Conservation (phyloP, 805 yeast genomes). For the Myxozyma vanderwaltii region DNA sequence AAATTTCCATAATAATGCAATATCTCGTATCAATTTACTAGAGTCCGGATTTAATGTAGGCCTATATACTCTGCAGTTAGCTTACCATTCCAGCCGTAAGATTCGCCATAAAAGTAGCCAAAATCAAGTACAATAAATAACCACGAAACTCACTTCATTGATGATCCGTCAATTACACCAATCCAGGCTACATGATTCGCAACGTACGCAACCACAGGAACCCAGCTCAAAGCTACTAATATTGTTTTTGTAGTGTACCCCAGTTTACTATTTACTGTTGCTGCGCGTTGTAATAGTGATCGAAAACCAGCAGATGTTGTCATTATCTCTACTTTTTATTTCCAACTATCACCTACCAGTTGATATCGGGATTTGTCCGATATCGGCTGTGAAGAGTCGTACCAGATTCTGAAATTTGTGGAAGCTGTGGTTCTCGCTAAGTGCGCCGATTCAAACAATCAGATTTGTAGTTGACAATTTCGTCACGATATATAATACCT, state of each 20-base stretch:
- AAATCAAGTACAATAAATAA: neutral
- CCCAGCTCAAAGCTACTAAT: conserved; percentile 60
- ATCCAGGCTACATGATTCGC: conserved; percentile 73
- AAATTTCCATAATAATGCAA: conserved; percentile 23
- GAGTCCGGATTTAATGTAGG: conserved; percentile 33
- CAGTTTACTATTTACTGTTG: neutral
- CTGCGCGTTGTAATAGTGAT: neutral
- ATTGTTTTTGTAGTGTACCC: conserved; percentile 15
- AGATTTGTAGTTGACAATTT: too few species aligned
- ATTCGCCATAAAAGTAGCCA: neutral
- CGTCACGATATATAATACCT: too few species aligned
- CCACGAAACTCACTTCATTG: conserved; percentile 55
- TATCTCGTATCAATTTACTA: conserved; percentile 24
- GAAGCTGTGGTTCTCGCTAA: too few species aligned
- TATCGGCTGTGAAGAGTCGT: too few species aligned
- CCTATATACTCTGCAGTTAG: neutral
- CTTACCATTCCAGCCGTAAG: neutral
- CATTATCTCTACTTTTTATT: neutral
- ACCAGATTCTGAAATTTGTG: too few species aligned
- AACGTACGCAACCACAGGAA: conserved; percentile 73
- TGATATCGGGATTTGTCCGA: too few species aligned
- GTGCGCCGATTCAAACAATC: too few species aligned
- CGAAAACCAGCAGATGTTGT: neutral
- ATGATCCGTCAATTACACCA: conserved; percentile 73
- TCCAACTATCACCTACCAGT: too few species aligned